Conservation (phyloP, 768 basidiomycete species). For the Mycena epipterygia region DNA sequence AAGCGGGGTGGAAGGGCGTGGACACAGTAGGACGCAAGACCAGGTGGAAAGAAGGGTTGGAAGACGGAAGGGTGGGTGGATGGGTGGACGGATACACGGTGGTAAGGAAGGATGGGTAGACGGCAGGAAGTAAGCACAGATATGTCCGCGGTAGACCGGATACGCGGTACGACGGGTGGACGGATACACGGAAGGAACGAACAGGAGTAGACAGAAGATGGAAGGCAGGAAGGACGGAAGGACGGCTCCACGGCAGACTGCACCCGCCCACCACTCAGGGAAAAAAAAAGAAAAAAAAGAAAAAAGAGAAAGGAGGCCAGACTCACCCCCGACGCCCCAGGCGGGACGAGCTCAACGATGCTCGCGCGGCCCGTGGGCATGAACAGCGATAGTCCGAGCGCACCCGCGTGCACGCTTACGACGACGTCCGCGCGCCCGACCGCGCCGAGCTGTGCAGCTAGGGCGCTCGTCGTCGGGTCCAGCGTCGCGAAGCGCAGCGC, state of each 20-base stretch:
- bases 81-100: not conserved
- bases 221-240: not conserved
- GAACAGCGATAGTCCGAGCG: constrained; percentile 33
- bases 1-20: too few species aligned
- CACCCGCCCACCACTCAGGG: not conserved
- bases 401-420: constrained; percentile 36
- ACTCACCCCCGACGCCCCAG: constrained; percentile 28
- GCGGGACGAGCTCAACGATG: constrained; percentile 31
- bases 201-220: too few species aligned
- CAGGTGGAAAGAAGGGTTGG: not conserved
- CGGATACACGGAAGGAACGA: constrained; percentile 7
- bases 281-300: not conserved
- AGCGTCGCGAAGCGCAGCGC: constrained; percentile 34
- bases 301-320: not conserved
- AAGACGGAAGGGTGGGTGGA: not conserved
- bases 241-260: not conserved
- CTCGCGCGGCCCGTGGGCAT: constrained; percentile 36
- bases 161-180: too few species aligned
- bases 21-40: not conserved
- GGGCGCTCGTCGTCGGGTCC: constrained; percentile 36
- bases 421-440: constrained; percentile 37
- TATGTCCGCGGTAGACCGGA: too few species aligned
- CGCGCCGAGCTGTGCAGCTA: constrained; percentile 30
- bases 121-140: not conserved
- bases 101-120: not conserved